These are phyloP conservation scores for Tritrichomonas foetus DNA, from an alignment of 208 protist genomes.

Conservation along the genomic window DNA sequence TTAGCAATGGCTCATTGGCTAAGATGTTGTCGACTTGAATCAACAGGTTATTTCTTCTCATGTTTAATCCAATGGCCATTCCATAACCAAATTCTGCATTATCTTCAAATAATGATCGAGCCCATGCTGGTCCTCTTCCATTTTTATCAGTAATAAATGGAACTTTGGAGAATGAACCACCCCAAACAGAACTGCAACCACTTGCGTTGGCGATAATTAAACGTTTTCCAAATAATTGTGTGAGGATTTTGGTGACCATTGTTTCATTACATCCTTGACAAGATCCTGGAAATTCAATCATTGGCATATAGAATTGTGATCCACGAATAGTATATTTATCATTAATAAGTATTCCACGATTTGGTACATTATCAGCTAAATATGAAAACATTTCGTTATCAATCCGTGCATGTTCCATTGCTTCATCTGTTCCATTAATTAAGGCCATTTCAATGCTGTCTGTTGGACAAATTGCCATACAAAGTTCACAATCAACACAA, in stretches of 20 bases:
- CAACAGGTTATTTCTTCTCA: constrained; percentile 47
- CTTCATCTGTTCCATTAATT: not conserved
- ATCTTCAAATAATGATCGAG: constrained; percentile 67
- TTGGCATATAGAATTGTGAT: constrained; percentile 63
- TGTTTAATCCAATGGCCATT: constrained; percentile 52
- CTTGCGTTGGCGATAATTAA: constrained; percentile 68
- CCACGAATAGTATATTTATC: constrained; percentile 36
- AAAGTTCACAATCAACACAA: constrained; percentile 67
- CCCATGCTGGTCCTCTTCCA: constrained; percentile 65
- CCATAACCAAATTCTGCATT: constrained; percentile 66
- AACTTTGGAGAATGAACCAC: constrained; percentile 50
- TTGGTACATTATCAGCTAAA: not conserved
- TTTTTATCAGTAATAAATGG: constrained; percentile 63
- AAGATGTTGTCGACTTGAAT: constrained; percentile 43
- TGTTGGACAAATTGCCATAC: constrained; percentile 59
- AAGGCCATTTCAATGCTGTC: constrained; percentile 56
- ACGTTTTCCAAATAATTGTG: constrained; percentile 67
- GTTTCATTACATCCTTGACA: constrained; percentile 71
- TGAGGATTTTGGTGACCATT: constrained; percentile 65
- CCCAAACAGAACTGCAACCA: constrained; percentile 68
- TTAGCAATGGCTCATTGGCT: not conserved
- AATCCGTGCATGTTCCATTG: constrained; percentile 25
- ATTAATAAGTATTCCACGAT: not conserved
- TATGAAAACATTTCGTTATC: not conserved
- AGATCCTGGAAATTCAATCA: constrained; percentile 67